Evolutionary conservation across 441 rosid species (phyloP).

Genomic region (Adansonia madagascariensis): DNA sequence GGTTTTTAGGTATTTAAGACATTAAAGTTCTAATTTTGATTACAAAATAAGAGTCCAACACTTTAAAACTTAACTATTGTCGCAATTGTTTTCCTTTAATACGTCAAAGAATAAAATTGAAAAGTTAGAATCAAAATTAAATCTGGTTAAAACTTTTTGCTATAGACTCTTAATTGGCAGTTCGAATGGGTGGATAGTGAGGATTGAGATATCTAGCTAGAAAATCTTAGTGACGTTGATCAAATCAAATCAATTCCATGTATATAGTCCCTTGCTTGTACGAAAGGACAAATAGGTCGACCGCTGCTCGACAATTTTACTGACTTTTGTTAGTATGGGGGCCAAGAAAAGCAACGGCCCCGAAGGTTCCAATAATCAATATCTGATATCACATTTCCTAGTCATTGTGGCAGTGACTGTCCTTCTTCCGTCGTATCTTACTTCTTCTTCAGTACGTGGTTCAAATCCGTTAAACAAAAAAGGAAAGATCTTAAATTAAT

Average conservation of each 20-base stretch:
- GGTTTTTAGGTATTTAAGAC: too few relatives aligned
- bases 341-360: not conserved
- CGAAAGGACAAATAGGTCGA: not conserved
- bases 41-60: too few relatives aligned
- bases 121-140: too few relatives aligned
- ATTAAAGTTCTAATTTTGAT: too few relatives aligned
- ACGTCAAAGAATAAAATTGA: too few relatives aligned
- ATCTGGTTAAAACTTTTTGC: not conserved
- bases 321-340: not conserved
- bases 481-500: too few relatives aligned
- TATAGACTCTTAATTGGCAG: too few relatives aligned
- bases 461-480: not conserved
- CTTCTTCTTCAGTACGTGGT: not conserved
- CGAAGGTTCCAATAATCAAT: not conserved
- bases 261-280: not conserved
- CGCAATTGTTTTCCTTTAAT: too few relatives aligned
- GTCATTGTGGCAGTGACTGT: not conserved
- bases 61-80: too few relatives aligned
- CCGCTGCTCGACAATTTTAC: not conserved
- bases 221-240: not conserved
- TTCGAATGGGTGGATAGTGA: not conserved
- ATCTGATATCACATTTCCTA: not conserved
- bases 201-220: not conserved
- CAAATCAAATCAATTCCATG: not conserved
- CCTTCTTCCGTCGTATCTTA: not conserved